Base-by-base conservation (phyloP, 164 flowering plant genomes). In the Magnolia kwangsiensis region DNA sequence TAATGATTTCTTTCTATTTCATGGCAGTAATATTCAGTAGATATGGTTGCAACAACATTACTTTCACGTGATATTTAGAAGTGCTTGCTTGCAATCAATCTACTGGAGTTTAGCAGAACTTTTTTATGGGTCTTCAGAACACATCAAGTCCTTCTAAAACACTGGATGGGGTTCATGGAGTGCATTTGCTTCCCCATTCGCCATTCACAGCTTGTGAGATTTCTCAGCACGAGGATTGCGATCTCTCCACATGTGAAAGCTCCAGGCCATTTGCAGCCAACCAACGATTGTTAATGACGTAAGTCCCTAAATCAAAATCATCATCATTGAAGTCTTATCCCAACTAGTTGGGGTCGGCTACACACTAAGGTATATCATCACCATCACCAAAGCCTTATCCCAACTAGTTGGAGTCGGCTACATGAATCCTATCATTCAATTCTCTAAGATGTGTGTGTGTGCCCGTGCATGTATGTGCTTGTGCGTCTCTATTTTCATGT, bases 101-200 rank as follows among this genome's bases (percentile, higher is more conserved):
- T 76, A 29, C 65, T 75, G 66, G 59, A 18, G 21, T 65, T 67
- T 21, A 23, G 21, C 16, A 8, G 2, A 20, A 71, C 49, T 72
- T 69, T 70, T 75, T 76, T 76, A 94, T 92, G 98, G 78, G 85
- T 87, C 82, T 78, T 71, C 84, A 86, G 79, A 80, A 85, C 71
- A 72, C 77, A 65, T n/a, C 77, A 69, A 82, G 64, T 70, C 67
- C 79, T n/a, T 79, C 81, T 73, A 81, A 71, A 80, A 77, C 88
- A 75, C 82, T 95, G 7, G 86, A 90, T 67, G 96, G 95, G 78
- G 76, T 95, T n/a, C 96, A 87, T 82, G 97, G 95, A 74, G 88
- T 94, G 69, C 92, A 83, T 75, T 67, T 92, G 78, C 83, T 84
- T 21, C 90, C 90, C 73, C 91, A 82, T 81, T 82, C 91, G 13